Conservation (phyloP, 306 rosid genomes). For the Datisca glomerata region DNA sequence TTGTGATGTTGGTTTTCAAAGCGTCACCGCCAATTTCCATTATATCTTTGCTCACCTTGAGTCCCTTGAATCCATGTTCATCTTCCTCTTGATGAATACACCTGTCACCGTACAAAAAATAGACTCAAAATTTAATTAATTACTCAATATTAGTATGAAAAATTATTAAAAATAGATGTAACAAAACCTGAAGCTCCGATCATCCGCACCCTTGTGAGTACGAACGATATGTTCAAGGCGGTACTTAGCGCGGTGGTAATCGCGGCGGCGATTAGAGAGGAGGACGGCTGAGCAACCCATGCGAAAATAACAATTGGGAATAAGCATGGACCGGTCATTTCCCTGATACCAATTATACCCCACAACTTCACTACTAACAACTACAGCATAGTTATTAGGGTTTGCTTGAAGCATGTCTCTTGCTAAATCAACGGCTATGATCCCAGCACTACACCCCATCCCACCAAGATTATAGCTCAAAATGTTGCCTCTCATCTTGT, state of each 20-base stretch:
- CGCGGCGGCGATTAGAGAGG: slow-evolving; percentile 84
- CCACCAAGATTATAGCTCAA: slow-evolving; percentile 91
- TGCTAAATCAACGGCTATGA: slow-evolving; percentile 73
- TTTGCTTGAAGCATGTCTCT: slow-evolving; percentile 73
- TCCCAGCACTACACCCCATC: slow-evolving; percentile 96
- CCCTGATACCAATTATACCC: slow-evolving; percentile 95
- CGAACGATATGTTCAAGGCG: slow-evolving; percentile 86
- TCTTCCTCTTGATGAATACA: slow-evolving; percentile 96
- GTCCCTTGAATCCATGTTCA: slow-evolving; percentile 57
- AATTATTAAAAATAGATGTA: background rate
- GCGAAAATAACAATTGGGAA: slow-evolving; percentile 85
- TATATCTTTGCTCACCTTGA: slow-evolving; percentile 77
- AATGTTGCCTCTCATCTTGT: slow-evolving; percentile 93
- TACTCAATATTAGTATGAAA: background rate
- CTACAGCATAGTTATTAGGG: slow-evolving; percentile 80
- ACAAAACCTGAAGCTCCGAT: slow-evolving; percentile 78
- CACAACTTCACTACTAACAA: slow-evolving; percentile 82
- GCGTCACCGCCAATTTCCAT: slow-evolving; percentile 95
- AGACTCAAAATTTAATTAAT: too few relatives aligned
- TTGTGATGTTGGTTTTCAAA: slow-evolving; percentile 87
- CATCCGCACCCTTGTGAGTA: slow-evolving; percentile 92
- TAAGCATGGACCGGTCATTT: slow-evolving; percentile 66
- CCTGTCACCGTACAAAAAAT: too few relatives aligned
- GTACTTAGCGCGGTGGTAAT: slow-evolving; percentile 62
- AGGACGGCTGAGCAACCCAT: slow-evolving; percentile 92